Evolutionary conservation across 805 yeast species (phyloP).

Genomic region (Metschnikowia baotianmanensis): DNA sequence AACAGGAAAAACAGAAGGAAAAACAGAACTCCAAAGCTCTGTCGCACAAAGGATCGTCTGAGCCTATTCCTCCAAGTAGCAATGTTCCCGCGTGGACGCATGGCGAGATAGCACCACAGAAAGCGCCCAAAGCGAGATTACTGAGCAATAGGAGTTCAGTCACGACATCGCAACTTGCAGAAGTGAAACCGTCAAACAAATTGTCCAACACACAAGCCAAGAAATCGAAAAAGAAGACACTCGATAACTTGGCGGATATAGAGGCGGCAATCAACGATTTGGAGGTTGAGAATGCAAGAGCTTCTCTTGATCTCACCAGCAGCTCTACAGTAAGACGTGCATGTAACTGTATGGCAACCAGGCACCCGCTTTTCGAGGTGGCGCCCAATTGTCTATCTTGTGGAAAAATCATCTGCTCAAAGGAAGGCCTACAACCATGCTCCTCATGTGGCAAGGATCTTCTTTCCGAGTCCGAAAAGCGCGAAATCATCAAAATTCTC

Average conservation of each 20-base stretch:
- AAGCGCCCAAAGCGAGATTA: slow-evolving; percentile 12
- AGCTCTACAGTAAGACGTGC: slow-evolving; percentile 22
- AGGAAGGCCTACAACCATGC: slow-evolving; percentile 91
- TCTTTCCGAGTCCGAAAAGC: slow-evolving; percentile 59
- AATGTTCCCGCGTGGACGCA: slow-evolving; percentile 5
- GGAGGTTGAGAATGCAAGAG: slow-evolving; percentile 33
- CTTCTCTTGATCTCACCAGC: not conserved
- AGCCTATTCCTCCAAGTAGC: slow-evolving; percentile 5
- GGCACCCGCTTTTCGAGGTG: slow-evolving; percentile 83
- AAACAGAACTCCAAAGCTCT: not conserved
- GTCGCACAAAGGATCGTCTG: not conserved
- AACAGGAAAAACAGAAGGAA: slow-evolving; percentile 5
- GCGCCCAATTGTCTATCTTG: slow-evolving; percentile 94
- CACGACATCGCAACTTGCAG: slow-evolving; percentile 50
- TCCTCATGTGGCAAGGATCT: slow-evolving; percentile 73
- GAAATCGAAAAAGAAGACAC: slow-evolving; percentile 42
- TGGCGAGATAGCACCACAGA: slow-evolving; percentile 6
- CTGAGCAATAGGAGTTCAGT: slow-evolving; percentile 23
- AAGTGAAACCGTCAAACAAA: slow-evolving; percentile 32
- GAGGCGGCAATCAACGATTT: slow-evolving; percentile 59
- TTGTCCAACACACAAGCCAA: slow-evolving; percentile 25
- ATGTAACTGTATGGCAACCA: slow-evolving; percentile 83
- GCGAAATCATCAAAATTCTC: slow-evolving; percentile 52
- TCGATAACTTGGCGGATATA: slow-evolving; percentile 58
- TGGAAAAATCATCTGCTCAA: slow-evolving; percentile 88